Conservation (phyloP, 1,139 yeast species). For the Wickerhamomyces sp. region DNA sequence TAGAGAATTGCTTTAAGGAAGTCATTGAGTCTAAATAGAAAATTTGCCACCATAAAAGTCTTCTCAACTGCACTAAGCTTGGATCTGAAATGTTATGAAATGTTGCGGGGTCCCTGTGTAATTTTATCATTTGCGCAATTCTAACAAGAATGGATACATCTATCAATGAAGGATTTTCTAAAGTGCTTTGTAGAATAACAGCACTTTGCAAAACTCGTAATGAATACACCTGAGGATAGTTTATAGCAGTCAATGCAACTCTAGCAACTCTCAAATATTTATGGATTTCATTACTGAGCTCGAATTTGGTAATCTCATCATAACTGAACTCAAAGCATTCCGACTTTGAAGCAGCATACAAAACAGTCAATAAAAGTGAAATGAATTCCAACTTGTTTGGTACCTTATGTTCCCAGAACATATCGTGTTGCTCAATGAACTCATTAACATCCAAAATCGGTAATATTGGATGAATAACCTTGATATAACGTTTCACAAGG, state of each 20-base stretch:
- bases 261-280: constrained; percentile 44
- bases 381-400: constrained; percentile 37
- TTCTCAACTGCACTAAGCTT: constrained; percentile 45
- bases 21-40: constrained; percentile 56
- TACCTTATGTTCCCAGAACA: constrained; percentile 39
- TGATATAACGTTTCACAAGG: constrained; percentile 42
- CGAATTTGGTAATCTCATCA: constrained; percentile 27
- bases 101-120: constrained; percentile 55
- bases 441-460: constrained; percentile 43
- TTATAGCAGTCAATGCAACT: constrained; percentile 44
- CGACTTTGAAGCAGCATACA: constrained; percentile 51
- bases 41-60: constrained; percentile 64
- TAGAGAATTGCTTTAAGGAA: constrained; percentile 51
- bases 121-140: constrained; percentile 50
- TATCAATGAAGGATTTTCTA: constrained; percentile 46
- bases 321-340: constrained; percentile 46
- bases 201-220: constrained; percentile 45
- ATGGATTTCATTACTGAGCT: constrained; percentile 45
- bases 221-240: constrained; percentile 50
- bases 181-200: constrained; percentile 49
- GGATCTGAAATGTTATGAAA: constrained; percentile 45
- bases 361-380: constrained; percentile 44
- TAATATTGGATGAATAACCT: constrained; percentile 49
- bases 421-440: constrained; percentile 44
- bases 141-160: constrained; percentile 34